phyloP scores from a whole-genome alignment of 805 yeast species.

The Candida maltosa region DNA sequence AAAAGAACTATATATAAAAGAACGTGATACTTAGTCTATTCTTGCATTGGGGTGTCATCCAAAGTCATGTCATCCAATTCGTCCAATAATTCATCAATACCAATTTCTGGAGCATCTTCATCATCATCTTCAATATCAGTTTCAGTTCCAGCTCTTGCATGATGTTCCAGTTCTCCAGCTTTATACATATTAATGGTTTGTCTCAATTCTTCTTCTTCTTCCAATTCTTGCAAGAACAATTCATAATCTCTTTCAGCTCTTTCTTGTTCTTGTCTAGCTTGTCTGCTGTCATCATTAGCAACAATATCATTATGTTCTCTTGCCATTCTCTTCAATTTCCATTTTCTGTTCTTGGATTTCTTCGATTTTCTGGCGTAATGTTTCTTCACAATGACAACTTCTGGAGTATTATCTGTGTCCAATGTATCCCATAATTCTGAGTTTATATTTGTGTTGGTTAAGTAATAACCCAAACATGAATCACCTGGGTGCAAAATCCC shows the following conservation, averaged over 20 bases:
- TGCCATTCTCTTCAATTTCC: conserved; percentile 98
- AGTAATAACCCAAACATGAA: conserved; percentile 86
- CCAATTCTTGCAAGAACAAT: conserved; percentile 91
- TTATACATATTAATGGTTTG: conserved; percentile 87
- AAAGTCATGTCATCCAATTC: conserved; percentile 92
- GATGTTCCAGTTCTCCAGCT: conserved; percentile 31
- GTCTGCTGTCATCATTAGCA: conserved; percentile 66
- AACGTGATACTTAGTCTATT: too few relatives aligned
- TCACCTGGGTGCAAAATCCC: conserved; percentile 96
- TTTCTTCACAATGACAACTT: conserved; percentile 86
- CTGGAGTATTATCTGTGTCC: conserved; percentile 65
- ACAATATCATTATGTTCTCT: conserved; percentile 87
- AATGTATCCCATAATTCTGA: conserved; percentile 77
- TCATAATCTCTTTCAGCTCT: conserved; percentile 94
- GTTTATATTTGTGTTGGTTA: conserved; percentile 84
- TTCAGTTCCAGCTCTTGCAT: conserved; percentile 15
- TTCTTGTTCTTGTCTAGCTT: conserved; percentile 83
- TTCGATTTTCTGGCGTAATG: conserved; percentile 75
- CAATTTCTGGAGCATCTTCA: conserved; percentile 84
- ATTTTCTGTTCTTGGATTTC: conserved; percentile 73
- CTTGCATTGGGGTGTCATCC: conserved; percentile 45
- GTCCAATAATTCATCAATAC: conserved; percentile 87
- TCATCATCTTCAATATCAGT: conserved; percentile 52
- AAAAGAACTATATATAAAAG: too few relatives aligned
- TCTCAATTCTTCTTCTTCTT: conserved; percentile 94